Evolutionary conservation across 176 grass and related monocot genomes (phyloP), one percentile per base, ranked within the genome.

Genomic region (Oryza glaberrima): DNA sequence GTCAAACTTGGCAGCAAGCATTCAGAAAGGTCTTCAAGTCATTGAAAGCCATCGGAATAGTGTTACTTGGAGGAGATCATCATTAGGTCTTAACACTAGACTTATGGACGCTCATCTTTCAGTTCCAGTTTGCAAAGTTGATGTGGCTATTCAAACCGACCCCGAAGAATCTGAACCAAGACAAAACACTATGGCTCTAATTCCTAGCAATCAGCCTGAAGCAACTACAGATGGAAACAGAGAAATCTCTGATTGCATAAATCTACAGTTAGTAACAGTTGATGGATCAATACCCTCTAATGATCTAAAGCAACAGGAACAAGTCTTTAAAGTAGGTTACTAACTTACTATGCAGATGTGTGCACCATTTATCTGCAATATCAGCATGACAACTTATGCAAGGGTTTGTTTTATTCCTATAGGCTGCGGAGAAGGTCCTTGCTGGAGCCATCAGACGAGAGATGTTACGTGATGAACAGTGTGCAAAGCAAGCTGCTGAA

Each of bases 391-490:
- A 61, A 25, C 70, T 34, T 48, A 56, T 82, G 41, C 76, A 67
- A 70, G 58, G 60, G 26, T 35, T 73, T 56, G 52, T 61, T 82
- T 44, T 12, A 15, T 73, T 16, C 54, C n/a, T 70, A 16, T 58
- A 93, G 91, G 91, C 85, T 70, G 81, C 86, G 60, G 75, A 93
- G 77, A 90, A 90, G 36, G 81, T 93, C 43, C 73, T 93, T 28
- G 77, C 77, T 36, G 91, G 88, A 78, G 86, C 91, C 34, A 90
- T 90, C 72, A 85, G 91, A 81, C 77, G 88, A 70, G 91, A 93
- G 77, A 93, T 85, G 73, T 85, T 83, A 75, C 67, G 89, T 68
- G 88, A 93, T 77, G 73, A 83, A 54, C 73, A 90, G 25, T 90
- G 87, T 88, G 56, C 81, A 67, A 90, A 84, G 83, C 91, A 93